Conservation (phyloP, 768 basidiomycete genomes). For the Trametes cubensis region DNA sequence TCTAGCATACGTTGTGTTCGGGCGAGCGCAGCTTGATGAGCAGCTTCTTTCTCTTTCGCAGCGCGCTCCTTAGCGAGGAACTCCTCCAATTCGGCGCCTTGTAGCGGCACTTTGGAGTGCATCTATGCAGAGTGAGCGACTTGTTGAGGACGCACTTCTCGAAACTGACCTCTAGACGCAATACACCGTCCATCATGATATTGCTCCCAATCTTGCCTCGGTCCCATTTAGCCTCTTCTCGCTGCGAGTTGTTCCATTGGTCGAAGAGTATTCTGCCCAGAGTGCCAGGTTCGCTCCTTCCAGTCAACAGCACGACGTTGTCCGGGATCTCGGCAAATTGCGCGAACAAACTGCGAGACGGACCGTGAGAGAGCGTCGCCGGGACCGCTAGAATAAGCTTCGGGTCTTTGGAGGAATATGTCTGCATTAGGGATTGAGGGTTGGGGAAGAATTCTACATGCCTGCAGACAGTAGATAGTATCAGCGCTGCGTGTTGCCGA, state of each 20-base stretch:
- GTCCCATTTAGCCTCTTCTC: constrained; percentile 84
- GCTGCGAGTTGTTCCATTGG: constrained; percentile 83
- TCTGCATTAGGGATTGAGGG: constrained; percentile 76
- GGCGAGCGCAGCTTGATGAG: constrained; percentile 80
- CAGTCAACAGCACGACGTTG: constrained; percentile 87
- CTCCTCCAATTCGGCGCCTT: constrained; percentile 85
- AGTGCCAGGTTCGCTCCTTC: constrained; percentile 77
- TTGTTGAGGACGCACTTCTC: background rate
- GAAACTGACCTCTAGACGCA: constrained; percentile 63
- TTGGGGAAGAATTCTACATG: constrained; percentile 91
- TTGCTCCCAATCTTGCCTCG: constrained; percentile 87
- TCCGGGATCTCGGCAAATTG: constrained; percentile 82
- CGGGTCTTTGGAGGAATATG: constrained; percentile 84
- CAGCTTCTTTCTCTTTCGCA: constrained; percentile 81
- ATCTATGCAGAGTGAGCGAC: constrained; percentile 51
- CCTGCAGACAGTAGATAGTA: constrained; percentile 48
- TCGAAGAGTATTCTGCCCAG: constrained; percentile 80
- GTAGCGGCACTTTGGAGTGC: constrained; percentile 85
- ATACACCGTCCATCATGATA: constrained; percentile 74
- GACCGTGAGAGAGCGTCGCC: constrained; percentile 89
- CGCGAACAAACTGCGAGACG: constrained; percentile 82
- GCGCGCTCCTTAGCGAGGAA: constrained; percentile 75
- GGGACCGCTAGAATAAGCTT: constrained; percentile 95
- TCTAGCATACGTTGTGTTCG: constrained; percentile 89
- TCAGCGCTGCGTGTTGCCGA: background rate